Base-by-base conservation (phyloP, 2,329 filamentous ascomycete genomes). In the Aspergillaceae sp. region DNA sequence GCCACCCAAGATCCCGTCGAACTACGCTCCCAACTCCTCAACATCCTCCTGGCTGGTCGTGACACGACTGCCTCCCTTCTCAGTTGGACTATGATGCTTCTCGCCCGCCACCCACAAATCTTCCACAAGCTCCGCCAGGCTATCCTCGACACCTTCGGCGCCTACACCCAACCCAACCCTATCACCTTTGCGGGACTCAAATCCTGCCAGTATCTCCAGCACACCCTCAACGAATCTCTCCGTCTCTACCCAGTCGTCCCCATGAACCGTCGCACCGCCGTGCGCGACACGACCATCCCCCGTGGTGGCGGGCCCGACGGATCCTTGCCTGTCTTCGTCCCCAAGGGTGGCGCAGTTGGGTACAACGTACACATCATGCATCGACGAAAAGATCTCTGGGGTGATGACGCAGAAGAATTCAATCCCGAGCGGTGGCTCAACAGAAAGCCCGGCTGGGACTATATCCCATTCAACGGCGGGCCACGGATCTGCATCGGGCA, bases 311-410 rank as follows among this genome's bases (percentile, higher is more conserved):
- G 84, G 0, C 73, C 76, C 1, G 77, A 84, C 61, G 65, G 73
- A 34, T 64, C 68, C 1, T 68, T 74, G 38, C 85, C 84, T 0
- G 60, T 91, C 1, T 79, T 80, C 48, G 67, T 88, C 6, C 76
- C 78, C 48, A 83, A 86, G 62, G 79, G 83, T 57, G 81, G 80
- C 1, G 65, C 76, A 4, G 71, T 92, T 49, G 72, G 68, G 40
- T 92, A 88, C 71, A 81, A 75, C 41, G 74, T 83, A 0, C 75
- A 87, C 45, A 67, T 79, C 4, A 86, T 91, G 84, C 86, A 92
- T 59, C 80, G 86, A 1, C 78, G 84, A 9, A 63, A 61, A 35
- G 74, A 77, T 32, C 59, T 71, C 45, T 77, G 67, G 60, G 73
- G 73, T 2, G 43, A 56, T 0, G 74, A 76, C 41, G 71, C 71